phyloP scores from a whole-genome alignment of 352 stramenopile species.

The Phytophthora litchii region DNA sequence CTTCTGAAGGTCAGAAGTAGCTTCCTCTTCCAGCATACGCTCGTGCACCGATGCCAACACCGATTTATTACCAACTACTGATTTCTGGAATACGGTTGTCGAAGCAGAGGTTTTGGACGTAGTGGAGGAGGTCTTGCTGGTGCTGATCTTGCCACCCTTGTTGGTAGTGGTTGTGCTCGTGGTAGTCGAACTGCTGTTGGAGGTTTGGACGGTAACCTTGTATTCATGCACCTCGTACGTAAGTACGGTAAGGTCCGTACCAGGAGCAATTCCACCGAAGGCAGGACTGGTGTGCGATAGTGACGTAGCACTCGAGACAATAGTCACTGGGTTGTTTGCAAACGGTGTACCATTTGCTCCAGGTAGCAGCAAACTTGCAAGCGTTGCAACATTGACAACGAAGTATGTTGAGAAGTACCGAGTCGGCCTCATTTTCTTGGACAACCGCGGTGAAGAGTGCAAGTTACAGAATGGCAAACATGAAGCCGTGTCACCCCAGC shows the following conservation, averaged over 20 bases:
- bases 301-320: constrained; percentile 21
- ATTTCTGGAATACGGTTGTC: constrained; percentile 23
- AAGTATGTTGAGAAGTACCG: constrained; percentile 13
- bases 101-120: constrained; percentile 21
- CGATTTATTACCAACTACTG: constrained; percentile 4
- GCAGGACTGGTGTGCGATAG: constrained; percentile 39
- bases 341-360: constrained; percentile 26
- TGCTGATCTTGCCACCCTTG: constrained; percentile 12
- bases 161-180: constrained; percentile 17
- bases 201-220: constrained; percentile 21
- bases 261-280: constrained; percentile 27
- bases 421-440: constrained; percentile 25
- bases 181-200: constrained; percentile 19
- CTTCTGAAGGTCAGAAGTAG: constrained; percentile 36
- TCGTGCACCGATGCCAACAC: constrained; percentile 3
- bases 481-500: constrained; percentile 1
- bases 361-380: constrained; percentile 17
- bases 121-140: constrained; percentile 7
- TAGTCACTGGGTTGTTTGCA: constrained; percentile 43
- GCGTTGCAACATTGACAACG: constrained; percentile 10
- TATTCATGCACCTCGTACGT: constrained; percentile 32
- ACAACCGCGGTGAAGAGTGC: constrained; percentile 17
- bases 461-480: constrained; percentile 23
- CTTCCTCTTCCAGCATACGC: constrained; percentile 21
- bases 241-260: constrained; percentile 8